Evolutionary conservation across 2,329 filamentous ascomycete genomes (phyloP), one percentile per base, ranked within the genome.

Genomic region (Ophiostoma novo-ulmi): DNA sequence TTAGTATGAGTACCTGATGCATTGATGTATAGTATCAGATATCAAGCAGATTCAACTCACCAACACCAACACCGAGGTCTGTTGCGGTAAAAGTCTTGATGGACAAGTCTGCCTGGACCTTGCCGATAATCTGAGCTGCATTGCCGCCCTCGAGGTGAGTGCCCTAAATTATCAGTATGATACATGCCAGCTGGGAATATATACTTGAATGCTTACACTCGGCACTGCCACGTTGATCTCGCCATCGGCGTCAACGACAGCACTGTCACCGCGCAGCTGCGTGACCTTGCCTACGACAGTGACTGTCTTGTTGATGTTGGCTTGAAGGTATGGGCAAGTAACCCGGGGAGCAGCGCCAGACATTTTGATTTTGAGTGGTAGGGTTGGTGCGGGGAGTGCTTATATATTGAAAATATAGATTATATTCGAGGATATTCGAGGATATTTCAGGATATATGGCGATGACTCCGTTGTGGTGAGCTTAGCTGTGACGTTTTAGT

Each of bases 271-370:
- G 69, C 89, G 89, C 35, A 98, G 84, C 76, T 95, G 89, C 4
- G 87, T 86, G 66, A 98, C 93, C 76, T 91, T 93, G 76, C 95
- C 95, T 5, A 97, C 85, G 70, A 98, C 84, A 76, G 93, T 93
- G 73, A 98, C 91, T 73, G 91, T 91, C 74, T 87, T 86, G 75
- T 85, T 84, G 74, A 89, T 84, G 81, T 94, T 97, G 77, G 85
- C 85, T 78, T 93, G 88, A 71, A 98, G 90, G 80, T 94, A 91
- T 58, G 85, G 82, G 69, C 91, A 91, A 67, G 91, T 92, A 79
- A 97, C 88, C 79, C 95, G 93, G 39, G 95, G 94, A 67, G 93
- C 63, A 22, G 63, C 8, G 20, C 35, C 20, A 22, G 63, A n/a
- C 63, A 65, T 65, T 39, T 8, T 65, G 63, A 22, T 20, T 38